Evolutionary conservation across 2,329 filamentous ascomycete species (phyloP), one percentile per base, ranked within the genome.

Genomic region (Monascus ruber): DNA sequence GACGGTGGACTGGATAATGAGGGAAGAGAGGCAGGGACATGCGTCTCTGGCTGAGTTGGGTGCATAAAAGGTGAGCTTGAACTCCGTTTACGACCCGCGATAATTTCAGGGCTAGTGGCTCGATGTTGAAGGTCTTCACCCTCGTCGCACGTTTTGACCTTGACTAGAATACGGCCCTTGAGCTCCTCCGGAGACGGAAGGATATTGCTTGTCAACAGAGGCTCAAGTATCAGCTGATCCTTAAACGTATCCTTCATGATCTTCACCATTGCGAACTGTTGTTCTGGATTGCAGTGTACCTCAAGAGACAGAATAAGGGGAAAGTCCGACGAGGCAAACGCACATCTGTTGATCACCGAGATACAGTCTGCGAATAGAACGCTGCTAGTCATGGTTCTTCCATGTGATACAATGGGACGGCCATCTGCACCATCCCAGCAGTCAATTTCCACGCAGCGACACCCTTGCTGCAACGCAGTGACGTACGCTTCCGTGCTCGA

Each of bases 401-500:
- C 91, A 53, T 98, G 91, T 45, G 85, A 87, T 27, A 98, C 91
- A 38, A 87, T 78, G 1, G 91, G 91, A 52, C 85, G 77, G 31
- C 85, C 86, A 56, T 94, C 83, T 38, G 77, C 74, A 10, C 91
- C 91, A 62, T 98, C 87, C 91, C 91, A 98, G 63, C 89, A 96
- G 63, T 98, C 91, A 38, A 98, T 86, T 64, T 98, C 91, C 34
- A 98, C 81, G 60, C 91, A 96, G 36, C 91, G 83, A 59, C 91
- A 98, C 6, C 88, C 88, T 43, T 85, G 82, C 46, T 85, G 80
- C 5, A 98, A 73, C 3, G 88, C 85, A 6, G 80, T 79, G 51
- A 96, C 93, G 64, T 98, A 98, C 33, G 87, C 87, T 61, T 98
- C 91, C 2, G 93, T 84, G 55, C 88, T 96, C 2, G 91, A 95